phyloP scores from a whole-genome alignment of 495 filamentous ascomycete genomes.

The Aspergillus baeticus region DNA sequence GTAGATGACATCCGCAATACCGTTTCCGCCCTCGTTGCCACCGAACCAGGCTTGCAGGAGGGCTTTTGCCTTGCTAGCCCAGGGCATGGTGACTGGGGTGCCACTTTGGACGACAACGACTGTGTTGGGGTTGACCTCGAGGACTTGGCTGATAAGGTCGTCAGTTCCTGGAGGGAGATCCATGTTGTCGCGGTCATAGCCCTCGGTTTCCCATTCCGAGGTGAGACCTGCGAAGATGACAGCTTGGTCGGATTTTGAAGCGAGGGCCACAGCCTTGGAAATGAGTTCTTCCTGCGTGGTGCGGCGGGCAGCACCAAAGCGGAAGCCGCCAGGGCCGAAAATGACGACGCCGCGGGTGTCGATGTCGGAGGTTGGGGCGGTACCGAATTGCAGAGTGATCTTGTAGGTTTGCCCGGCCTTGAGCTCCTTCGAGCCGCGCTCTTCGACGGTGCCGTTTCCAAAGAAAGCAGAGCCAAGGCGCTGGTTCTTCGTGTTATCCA shows the following conservation, averaged over 20 bases:
- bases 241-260: slow-evolving; percentile 66
- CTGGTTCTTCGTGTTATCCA: slow-evolving; percentile 67
- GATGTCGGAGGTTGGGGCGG: slow-evolving; percentile 60
- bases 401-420: slow-evolving; percentile 61
- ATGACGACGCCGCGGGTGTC: slow-evolving; percentile 47
- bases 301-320: slow-evolving; percentile 72
- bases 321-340: slow-evolving; percentile 70
- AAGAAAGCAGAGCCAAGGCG: slow-evolving; percentile 61
- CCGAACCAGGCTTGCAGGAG: slow-evolving; percentile 76
- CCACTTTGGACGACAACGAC: slow-evolving; percentile 82
- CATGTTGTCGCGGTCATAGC: slow-evolving; percentile 81
- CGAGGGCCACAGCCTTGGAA: slow-evolving; percentile 59
- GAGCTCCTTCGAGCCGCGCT: slow-evolving; percentile 53
- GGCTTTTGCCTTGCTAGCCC: slow-evolving; percentile 65
- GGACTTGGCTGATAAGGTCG: slow-evolving; percentile 66
- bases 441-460: slow-evolving; percentile 59
- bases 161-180: slow-evolving; percentile 78
- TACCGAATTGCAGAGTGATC: slow-evolving; percentile 63
- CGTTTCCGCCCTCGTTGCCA: slow-evolving; percentile 66
- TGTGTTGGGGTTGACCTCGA: slow-evolving; percentile 68
- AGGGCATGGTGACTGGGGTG: slow-evolving; percentile 83
- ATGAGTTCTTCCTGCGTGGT: slow-evolving; percentile 66
- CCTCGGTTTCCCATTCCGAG: slow-evolving; percentile 87
- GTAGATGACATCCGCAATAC: slow-evolving; percentile 57
- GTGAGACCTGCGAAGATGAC: slow-evolving; percentile 79